phyloP scores from a whole-genome alignment of 371 early-diverging fungal species.

The Mucor irregularis region DNA sequence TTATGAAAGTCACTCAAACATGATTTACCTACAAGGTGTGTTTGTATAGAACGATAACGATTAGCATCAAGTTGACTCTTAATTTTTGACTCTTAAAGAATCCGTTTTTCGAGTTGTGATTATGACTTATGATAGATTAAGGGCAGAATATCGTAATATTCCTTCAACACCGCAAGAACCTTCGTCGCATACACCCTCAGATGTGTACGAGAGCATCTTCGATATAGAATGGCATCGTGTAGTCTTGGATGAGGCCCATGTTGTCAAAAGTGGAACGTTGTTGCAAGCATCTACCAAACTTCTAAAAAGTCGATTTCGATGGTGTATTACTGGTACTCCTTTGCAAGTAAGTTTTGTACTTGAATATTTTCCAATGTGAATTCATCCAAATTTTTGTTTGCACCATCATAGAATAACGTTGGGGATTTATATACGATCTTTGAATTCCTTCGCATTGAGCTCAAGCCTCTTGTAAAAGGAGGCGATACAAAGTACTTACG shows the following conservation, averaged over 20 bases:
- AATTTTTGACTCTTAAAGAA: no score
- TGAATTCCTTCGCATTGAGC: constrained; percentile 27
- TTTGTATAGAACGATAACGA: no score
- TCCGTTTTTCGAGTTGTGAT: constrained; percentile 38
- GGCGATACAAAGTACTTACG: no score
- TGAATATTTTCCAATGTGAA: no score
- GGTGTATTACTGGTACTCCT: constrained; percentile 87
- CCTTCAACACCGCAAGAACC: no score
- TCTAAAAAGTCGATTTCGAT: constrained; percentile 51
- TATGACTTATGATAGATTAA: constrained; percentile 39
- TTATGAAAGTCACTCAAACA: no score
- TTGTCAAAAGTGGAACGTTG: constrained; percentile 47
- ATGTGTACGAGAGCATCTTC: no score
- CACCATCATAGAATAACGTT: constrained; percentile 40
- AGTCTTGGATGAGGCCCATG: constrained; percentile 82
- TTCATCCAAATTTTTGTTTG: no score
- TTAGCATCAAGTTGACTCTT: no score
- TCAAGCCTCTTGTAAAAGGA: constrained; percentile 18
- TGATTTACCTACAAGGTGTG: no score
- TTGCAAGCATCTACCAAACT: constrained; percentile 27
- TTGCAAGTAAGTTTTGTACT: constrained; percentile 55
- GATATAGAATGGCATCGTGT: constrained; percentile 51
- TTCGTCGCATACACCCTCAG: no score
- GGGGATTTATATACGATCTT: constrained; percentile 41
- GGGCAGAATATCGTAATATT: constrained; percentile 29